A percentile compares a stretch with the other conserved stretches of the same genome.
phyloP scores from a whole-genome alignment of 352 stramenopile species.

The Phytopythium cucurbitacearum region DNA sequence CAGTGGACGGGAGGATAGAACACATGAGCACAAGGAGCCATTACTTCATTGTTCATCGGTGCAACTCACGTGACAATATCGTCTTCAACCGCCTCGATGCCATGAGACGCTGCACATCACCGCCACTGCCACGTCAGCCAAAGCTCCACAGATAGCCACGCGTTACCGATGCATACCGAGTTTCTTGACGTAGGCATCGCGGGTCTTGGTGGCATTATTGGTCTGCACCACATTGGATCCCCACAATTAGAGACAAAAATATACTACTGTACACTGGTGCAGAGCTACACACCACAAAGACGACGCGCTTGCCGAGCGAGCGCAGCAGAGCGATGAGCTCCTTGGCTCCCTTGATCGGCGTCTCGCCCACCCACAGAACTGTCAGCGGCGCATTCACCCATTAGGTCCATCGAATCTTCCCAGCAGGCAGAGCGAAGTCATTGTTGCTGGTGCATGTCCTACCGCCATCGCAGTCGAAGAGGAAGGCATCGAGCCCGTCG shows the following conservation, averaged over 20 bases:
- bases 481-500: constrained; percentile 57
- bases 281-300: constrained; percentile 62
- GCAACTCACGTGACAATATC: constrained; percentile 76
- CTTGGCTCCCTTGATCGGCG: constrained; percentile 58
- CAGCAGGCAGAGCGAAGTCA: neutral
- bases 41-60: neutral
- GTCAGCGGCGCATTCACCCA: neutral
- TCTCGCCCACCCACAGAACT: constrained; percentile 70
- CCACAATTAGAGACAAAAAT: neutral
- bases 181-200: constrained; percentile 81
- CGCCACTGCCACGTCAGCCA: neutral
- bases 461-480: constrained; percentile 85
- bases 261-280: neutral
- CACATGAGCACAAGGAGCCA: constrained; percentile 3
- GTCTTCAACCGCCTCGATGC: constrained; percentile 53
- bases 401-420: neutral
- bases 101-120: constrained; percentile 50
- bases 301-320: constrained; percentile 72
- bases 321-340: constrained; percentile 61
- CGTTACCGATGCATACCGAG: constrained; percentile 34
- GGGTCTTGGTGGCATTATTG: constrained; percentile 84
- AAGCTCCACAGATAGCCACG: neutral
- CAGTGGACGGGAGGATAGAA: neutral
- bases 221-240: constrained; percentile 31
- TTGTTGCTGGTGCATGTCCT: neutral